phyloP scores from a whole-genome alignment of 371 early-diverging fungal genomes.

The Umbelopsis sp. region DNA sequence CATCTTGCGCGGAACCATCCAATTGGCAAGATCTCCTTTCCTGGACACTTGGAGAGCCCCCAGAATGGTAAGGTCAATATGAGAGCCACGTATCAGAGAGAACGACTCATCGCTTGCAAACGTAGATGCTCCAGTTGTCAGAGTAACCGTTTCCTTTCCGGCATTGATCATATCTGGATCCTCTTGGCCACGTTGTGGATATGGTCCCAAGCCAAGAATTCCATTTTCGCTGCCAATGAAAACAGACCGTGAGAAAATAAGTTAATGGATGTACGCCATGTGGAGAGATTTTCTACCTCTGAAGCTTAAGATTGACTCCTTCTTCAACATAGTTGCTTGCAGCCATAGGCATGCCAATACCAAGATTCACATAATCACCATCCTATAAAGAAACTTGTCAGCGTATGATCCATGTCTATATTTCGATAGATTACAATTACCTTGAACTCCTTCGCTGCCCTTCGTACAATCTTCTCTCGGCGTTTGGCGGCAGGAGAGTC shows the following conservation, averaged over 20 bases:
- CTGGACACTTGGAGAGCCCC: constrained; percentile 72
- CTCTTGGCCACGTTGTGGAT: constrained; percentile 60
- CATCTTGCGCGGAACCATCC: constrained; percentile 76
- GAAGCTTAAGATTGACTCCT: constrained; percentile 68
- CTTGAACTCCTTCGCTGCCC: constrained; percentile 74
- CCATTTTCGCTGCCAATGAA: constrained; percentile 60
- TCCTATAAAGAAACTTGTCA: not conserved
- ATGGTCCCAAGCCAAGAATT: constrained; percentile 73
- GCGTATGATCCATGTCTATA: not conserved
- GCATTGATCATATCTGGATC: constrained; percentile 77
- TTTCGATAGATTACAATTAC: constrained; percentile 33
- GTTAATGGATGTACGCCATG: no score
- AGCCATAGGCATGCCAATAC: constrained; percentile 78
- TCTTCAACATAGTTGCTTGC: constrained; percentile 69
- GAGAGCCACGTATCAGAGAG: constrained; percentile 70
- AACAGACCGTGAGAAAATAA: not conserved
- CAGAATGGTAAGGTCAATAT: constrained; percentile 66
- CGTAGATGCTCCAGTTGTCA: constrained; percentile 56
- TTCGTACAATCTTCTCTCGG: constrained; percentile 66
- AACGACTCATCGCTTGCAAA: constrained; percentile 69
- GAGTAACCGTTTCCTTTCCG: constrained; percentile 71
- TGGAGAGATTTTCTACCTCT: constrained; percentile 27
- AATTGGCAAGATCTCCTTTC: constrained; percentile 72
- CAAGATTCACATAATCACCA: constrained; percentile 54
- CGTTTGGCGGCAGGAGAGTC: constrained; percentile 43